Evolutionary conservation across 1,139 yeast species (phyloP).

Genomic region (Kodamaea arcana): DNA sequence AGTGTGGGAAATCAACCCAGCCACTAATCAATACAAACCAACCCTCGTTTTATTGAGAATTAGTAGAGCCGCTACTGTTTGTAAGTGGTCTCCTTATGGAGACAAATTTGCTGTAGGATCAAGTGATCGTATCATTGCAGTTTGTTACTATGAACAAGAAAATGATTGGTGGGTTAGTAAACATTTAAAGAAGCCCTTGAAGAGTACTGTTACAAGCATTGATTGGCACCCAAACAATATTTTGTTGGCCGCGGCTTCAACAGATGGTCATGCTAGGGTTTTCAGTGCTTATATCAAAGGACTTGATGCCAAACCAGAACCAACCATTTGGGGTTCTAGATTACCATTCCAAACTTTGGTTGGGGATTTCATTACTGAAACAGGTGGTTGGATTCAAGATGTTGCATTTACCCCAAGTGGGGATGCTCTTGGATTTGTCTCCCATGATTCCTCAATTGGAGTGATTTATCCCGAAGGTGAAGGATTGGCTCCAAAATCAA

Average conservation of each 20-base stretch:
- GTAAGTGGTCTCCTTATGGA: slow-evolving; percentile 92
- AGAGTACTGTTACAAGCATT: slow-evolving; percentile 78
- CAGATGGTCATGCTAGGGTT: slow-evolving; percentile 93
- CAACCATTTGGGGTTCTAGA: slow-evolving; percentile 90
- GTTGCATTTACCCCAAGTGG: slow-evolving; percentile 83
- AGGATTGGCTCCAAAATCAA: slow-evolving; percentile 46
- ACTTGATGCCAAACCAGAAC: slow-evolving; percentile 76
- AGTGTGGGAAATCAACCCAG: slow-evolving; percentile 75
- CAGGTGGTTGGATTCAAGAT: slow-evolving; percentile 92
- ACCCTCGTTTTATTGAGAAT: slow-evolving; percentile 89
- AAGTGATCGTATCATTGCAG: slow-evolving; percentile 89
- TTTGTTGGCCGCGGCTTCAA: slow-evolving; percentile 83
- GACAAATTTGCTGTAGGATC: slow-evolving; percentile 95
- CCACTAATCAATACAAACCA: slow-evolving; percentile 62
- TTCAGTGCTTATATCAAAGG: slow-evolving; percentile 93
- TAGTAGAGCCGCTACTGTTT: slow-evolving; percentile 90
- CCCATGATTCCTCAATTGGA: slow-evolving; percentile 74
- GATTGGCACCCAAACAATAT: slow-evolving; percentile 97
- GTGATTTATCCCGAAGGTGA: slow-evolving; percentile 77
- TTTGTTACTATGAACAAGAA: slow-evolving; percentile 92
- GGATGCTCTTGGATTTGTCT: slow-evolving; percentile 70
- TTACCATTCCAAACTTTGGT: slow-evolving; percentile 93
- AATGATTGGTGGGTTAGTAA: slow-evolving; percentile 99
- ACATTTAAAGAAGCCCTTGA: slow-evolving; percentile 89
- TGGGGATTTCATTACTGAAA: slow-evolving; percentile 72